A percentile compares a stretch with the other conserved stretches of the same genome.
Evolutionary conservation across 352 stramenopile genomes (phyloP).

Genomic region (Pythium biforme): DNA sequence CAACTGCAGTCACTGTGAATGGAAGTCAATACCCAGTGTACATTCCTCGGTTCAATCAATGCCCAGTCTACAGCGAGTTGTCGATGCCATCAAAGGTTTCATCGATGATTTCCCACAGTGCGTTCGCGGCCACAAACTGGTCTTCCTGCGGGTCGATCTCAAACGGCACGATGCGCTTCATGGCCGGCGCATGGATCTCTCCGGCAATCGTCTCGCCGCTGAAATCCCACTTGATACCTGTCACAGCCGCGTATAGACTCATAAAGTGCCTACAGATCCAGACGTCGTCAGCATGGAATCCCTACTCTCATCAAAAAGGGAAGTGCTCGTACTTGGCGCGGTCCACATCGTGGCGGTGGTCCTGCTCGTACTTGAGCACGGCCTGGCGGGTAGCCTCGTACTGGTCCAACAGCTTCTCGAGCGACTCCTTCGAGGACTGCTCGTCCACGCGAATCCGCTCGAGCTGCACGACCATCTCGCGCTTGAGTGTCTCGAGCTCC

Average conservation of each 20-base stretch:
- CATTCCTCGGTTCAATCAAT: neutral
- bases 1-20: too few species aligned
- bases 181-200: conserved; percentile 63
- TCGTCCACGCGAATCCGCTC: conserved; percentile 67
- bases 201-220: conserved; percentile 46
- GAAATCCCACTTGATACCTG: conserved; percentile 82
- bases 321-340: conserved; percentile 50
- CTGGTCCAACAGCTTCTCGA: conserved; percentile 60
- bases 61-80: conserved; percentile 32
- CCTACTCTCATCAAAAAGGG: too few species aligned
- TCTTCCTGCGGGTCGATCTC: conserved; percentile 51
- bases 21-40: too few species aligned
- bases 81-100: conserved; percentile 61
- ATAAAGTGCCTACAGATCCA: conserved; percentile 56
- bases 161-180: conserved; percentile 56
- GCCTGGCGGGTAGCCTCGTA: conserved; percentile 66
- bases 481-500: conserved; percentile 65
- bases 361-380: conserved; percentile 52
- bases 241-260: conserved; percentile 71
- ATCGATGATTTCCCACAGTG: conserved; percentile 71
- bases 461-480: conserved; percentile 62
- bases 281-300: neutral
- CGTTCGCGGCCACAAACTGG: conserved; percentile 57
- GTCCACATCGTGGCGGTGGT: conserved; percentile 69
- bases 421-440: conserved; percentile 63